phyloP scores from a whole-genome alignment of 108 stramenopile genomes.

The Epithemia pelagica region DNA sequence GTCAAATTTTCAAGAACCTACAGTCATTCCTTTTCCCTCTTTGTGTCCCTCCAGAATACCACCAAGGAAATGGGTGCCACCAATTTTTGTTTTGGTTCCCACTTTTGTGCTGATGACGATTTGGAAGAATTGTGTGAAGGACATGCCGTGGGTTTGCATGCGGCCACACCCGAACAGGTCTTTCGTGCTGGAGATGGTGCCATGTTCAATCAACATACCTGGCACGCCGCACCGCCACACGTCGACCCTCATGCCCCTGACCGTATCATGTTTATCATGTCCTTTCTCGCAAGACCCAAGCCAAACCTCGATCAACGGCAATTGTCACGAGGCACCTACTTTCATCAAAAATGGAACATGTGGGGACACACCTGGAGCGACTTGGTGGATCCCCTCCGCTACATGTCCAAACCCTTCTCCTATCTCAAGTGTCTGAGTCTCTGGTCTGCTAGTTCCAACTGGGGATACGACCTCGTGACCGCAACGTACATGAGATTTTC shows the following conservation, averaged over 20 bases:
- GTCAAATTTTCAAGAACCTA: conserved; percentile 49
- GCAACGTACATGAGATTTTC: conserved; percentile 35
- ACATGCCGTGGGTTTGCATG: conserved; percentile 19
- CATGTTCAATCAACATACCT: conserved; percentile 51
- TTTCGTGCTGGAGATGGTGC: conserved; percentile 48
- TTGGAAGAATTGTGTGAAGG: conserved; percentile 18
- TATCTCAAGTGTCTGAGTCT: conserved; percentile 32
- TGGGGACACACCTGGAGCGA: conserved; percentile 54
- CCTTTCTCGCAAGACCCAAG: conserved; percentile 36
- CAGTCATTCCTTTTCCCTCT: conserved; percentile 49
- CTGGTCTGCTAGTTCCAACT: conserved; percentile 31
- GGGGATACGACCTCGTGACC: conserved; percentile 50
- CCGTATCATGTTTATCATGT: conserved; percentile 48
- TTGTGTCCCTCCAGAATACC: conserved; percentile 46
- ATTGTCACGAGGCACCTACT: conserved; percentile 55
- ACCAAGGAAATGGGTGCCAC: conserved; percentile 52
- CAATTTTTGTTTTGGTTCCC: conserved; percentile 52
- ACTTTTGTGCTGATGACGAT: conserved; percentile 41
- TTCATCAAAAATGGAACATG: conserved; percentile 57
- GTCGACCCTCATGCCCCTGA: conserved; percentile 24
- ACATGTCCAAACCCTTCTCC: conserved; percentile 36
- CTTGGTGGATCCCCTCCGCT: conserved; percentile 23
- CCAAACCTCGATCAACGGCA: conserved; percentile 32
- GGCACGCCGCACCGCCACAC: conserved; percentile 44
- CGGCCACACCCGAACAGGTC: conserved; percentile 22